A percentile compares a stretch with the other conserved stretches of the same genome.
Conservation (phyloP, 495 filamentous ascomycete genomes). For the Neurospora sp. region DNA sequence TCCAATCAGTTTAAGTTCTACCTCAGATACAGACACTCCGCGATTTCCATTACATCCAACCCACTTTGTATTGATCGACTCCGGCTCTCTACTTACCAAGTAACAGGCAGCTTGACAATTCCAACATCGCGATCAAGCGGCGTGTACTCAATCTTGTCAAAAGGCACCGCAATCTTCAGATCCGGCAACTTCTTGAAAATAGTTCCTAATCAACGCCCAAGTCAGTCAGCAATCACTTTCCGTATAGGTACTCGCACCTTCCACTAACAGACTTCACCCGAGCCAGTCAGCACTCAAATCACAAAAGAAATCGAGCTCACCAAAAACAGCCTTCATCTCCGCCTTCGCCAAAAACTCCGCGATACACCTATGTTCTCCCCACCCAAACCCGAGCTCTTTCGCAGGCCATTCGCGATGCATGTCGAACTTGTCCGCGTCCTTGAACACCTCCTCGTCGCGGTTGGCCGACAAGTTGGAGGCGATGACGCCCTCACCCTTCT, state of each 20-base stretch:
- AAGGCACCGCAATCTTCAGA: slow-evolving; percentile 26
- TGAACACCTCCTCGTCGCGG: slow-evolving; percentile 35
- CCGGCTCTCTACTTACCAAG: slow-evolving; percentile 5
- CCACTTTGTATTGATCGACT: not conserved
- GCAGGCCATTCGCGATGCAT: slow-evolving; percentile 28
- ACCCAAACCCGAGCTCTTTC: slow-evolving; percentile 32
- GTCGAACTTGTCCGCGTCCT: slow-evolving; percentile 30
- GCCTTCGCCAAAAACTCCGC: slow-evolving; percentile 32
- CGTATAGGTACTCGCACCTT: no score
- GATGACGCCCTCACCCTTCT: slow-evolving; percentile 34
- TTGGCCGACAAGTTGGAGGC: slow-evolving; percentile 37
- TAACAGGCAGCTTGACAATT: slow-evolving; percentile 26
- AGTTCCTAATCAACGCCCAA: slow-evolving; percentile 13
- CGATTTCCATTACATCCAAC: not conserved
- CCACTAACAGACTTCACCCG: not conserved
- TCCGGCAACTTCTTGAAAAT: slow-evolving; percentile 22
- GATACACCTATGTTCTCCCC: slow-evolving; percentile 34
- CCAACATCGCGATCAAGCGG: slow-evolving; percentile 29
- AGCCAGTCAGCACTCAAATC: not conserved
- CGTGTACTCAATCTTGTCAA: slow-evolving; percentile 29
- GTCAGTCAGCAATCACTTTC: not conserved
- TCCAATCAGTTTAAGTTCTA: not conserved
- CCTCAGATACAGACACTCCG: not conserved
- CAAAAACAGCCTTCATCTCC: slow-evolving; percentile 30
- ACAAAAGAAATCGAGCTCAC: slow-evolving; percentile 15